These are phyloP conservation scores for Ceratocystis papillata DNA, from an alignment of 2,329 filamentous ascomycete genomes.

Conservation along the genomic window DNA sequence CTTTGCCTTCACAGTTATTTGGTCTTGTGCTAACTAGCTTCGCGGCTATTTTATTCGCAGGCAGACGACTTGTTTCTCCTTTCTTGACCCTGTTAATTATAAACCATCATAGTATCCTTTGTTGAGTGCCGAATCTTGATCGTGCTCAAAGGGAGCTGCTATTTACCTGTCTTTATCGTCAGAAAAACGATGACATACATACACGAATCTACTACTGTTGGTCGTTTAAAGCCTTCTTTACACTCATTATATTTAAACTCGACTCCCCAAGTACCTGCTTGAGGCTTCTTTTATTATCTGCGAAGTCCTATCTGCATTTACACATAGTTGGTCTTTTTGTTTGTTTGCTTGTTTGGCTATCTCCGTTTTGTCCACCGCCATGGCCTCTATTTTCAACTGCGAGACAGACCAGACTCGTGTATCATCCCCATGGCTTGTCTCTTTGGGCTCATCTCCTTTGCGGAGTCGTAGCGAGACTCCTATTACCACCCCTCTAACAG, in stretches of 20 bases:
- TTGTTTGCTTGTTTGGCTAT: constrained; percentile 10
- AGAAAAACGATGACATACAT: constrained; percentile 22
- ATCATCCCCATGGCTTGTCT: constrained; percentile 75
- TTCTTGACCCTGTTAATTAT: neutral
- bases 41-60: neutral
- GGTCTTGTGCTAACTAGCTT: neutral
- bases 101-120: neutral
- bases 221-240: neutral
- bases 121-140: constrained; percentile 2
- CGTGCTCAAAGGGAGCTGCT: neutral
- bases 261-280: neutral
- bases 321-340: neutral
- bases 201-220: constrained; percentile 12
- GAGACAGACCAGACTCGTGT: constrained; percentile 80
- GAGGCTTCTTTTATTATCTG: neutral
- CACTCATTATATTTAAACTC: neutral
- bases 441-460: constrained; percentile 34
- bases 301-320: too few relatives aligned
- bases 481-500: constrained; percentile 28
- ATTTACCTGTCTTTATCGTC: constrained; percentile 15
- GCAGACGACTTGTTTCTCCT: neutral
- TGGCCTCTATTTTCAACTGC: constrained; percentile 95
- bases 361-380: constrained; percentile 31
- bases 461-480: constrained; percentile 20
- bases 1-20: neutral